These are phyloP conservation scores for Lachancea lanzarotensis DNA, from an alignment of 805 yeast species.

Conservation along the genomic window DNA sequence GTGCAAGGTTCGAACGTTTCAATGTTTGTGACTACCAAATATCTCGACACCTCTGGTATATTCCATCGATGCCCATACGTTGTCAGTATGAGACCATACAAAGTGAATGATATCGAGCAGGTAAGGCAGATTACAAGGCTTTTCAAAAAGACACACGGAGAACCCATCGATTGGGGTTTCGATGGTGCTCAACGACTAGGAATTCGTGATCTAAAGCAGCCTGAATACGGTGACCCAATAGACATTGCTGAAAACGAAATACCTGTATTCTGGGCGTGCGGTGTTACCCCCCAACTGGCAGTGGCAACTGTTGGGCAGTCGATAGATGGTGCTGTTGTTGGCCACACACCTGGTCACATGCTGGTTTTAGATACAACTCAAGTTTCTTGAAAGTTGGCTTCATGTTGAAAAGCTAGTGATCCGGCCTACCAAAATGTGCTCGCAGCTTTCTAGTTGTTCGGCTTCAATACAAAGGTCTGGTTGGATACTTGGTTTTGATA, in stretches of 20 bases:
- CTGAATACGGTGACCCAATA: constrained; percentile 36
- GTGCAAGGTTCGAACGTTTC: constrained; percentile 19
- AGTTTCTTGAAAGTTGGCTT: neutral
- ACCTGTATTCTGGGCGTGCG: constrained; percentile 43
- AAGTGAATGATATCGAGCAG: constrained; percentile 22
- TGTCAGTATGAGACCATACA: constrained; percentile 40
- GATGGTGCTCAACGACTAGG: constrained; percentile 35
- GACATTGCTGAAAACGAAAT: constrained; percentile 32
- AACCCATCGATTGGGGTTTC: constrained; percentile 39
- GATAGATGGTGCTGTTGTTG: constrained; percentile 30
- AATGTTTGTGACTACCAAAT: constrained; percentile 25
- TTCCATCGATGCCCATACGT: constrained; percentile 32
- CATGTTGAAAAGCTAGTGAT: too few relatives aligned
- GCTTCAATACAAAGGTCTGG: too few relatives aligned
- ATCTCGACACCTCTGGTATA: constrained; percentile 30
- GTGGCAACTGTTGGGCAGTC: constrained; percentile 24
- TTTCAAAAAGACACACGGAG: constrained; percentile 35
- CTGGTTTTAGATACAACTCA: constrained; percentile 29
- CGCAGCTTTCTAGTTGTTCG: neutral
- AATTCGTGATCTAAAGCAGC: constrained; percentile 27
- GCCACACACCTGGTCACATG: constrained; percentile 36
- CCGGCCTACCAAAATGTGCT: neutral
- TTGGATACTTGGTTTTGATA: too few relatives aligned
- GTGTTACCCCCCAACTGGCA: constrained; percentile 38
- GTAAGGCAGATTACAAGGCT: constrained; percentile 31